Evolutionary conservation across 441 rosid genomes (phyloP), one percentile per base, ranked within the genome.

Genomic region (Euphorbia celastroides): DNA sequence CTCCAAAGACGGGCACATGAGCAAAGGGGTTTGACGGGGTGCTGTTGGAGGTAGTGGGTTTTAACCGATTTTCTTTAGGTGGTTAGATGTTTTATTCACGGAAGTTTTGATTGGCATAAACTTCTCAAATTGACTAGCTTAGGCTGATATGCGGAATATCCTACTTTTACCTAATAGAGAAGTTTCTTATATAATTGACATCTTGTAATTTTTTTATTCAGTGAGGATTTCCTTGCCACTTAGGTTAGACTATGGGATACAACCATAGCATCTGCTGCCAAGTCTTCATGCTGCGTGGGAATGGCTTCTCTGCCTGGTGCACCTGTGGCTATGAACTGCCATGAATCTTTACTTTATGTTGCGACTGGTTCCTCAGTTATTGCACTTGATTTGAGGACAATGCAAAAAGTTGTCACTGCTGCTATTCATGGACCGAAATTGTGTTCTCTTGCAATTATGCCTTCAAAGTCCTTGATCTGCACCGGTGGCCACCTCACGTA

Each of bases 231-330:
- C 56, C 44, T 36, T 48, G 48, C 50, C 77, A 54, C 19, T 62
- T 7, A 88, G 94, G 87, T 84, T 62, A 83, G 83, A 77, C 83
- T 88, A 64, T 88, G 94, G 94, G 89, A 88, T 79, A 75, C 81
- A 9, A 75, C 75, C 25, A 64, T 75, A 28, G 77, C 88, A 30
- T 79, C 94, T 42, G 66, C 83, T 57, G 72, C 64, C 54, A 83
- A 83, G 44, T 88, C 88, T 27, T 81, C 91, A 42, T 80, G 86
- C 80, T 88, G 89, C 67, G 86, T 83, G 65, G 94, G 91, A 73
- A 86, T 76, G 86, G 69, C 85, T 61, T 74, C 80, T 66, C 79
- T 86, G 48, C 69, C 75, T 48, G 87, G 87, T 38, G n/a, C 75
- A 25, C 83, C 89, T 30, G 70, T 88, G 57, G 79, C 65, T 68